These are phyloP conservation scores for Periconia digitata DNA, from an alignment of 2,329 filamentous ascomycete genomes.

Conservation along the genomic window DNA sequence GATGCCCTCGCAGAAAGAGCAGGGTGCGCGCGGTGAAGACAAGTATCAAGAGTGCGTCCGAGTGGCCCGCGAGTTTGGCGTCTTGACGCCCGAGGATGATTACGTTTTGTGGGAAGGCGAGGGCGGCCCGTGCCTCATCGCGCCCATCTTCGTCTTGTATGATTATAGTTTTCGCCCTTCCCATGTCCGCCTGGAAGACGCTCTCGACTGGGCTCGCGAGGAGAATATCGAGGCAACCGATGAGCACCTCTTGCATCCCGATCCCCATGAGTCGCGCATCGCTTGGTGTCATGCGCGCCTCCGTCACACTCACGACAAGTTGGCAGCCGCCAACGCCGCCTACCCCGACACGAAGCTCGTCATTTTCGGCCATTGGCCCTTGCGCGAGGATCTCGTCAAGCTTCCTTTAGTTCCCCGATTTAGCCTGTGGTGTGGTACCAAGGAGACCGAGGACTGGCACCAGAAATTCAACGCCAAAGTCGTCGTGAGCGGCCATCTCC, in stretches of 20 bases:
- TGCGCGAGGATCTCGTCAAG: conserved; percentile 48
- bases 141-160: conserved; percentile 61
- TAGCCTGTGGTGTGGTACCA: conserved; percentile 52
- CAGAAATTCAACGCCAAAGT: conserved; percentile 49
- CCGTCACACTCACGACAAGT: conserved; percentile 38
- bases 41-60: conserved; percentile 60
- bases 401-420: conserved; percentile 48
- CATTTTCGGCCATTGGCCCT: conserved; percentile 51
- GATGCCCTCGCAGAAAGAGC: conserved; percentile 43
- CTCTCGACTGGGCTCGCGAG: conserved; percentile 50
- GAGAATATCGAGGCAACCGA: conserved; percentile 50
- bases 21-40: conserved; percentile 49
- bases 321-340: conserved; percentile 35
- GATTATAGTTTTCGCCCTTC: conserved; percentile 61
- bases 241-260: conserved; percentile 49
- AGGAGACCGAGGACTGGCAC: conserved; percentile 51
- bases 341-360: conserved; percentile 41
- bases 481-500: conserved; percentile 50
- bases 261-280: conserved; percentile 47
- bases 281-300: conserved; percentile 47
- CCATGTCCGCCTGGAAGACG: conserved; percentile 51
- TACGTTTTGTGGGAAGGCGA: conserved; percentile 57
- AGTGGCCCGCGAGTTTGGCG: conserved; percentile 54
- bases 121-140: conserved; percentile 53
- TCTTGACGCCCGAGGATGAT: conserved; percentile 60